Percentiles rank a stretch among this genome's conserved stretches.
phyloP scores from a whole-genome alignment of 2,329 filamentous ascomycete genomes.

The Hymenoscyphus infarciens region DNA sequence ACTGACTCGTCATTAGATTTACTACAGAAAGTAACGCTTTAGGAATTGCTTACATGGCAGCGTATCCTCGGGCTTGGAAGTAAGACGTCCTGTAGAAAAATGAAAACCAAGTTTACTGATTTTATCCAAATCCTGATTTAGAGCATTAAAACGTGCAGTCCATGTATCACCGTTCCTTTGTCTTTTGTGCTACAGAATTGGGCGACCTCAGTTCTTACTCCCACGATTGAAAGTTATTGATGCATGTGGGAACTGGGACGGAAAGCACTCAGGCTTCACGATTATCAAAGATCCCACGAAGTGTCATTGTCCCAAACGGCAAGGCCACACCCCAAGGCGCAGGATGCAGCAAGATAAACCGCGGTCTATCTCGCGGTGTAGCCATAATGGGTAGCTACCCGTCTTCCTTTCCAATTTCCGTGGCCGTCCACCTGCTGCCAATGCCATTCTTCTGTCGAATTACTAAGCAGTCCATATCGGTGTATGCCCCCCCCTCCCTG shows the following conservation, averaged over 20 bases:
- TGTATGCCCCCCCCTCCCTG: slow-evolving; percentile 12
- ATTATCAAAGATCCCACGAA: slow-evolving; percentile 5
- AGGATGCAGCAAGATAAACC: slow-evolving; percentile 4
- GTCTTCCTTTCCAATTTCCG: slow-evolving; percentile 16
- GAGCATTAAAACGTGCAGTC: slow-evolving; percentile 23
- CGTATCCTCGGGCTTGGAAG: slow-evolving; percentile 18
- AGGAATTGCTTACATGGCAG: slow-evolving; percentile 7
- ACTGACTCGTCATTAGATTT: slow-evolving; percentile 42
- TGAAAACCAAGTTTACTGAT: slow-evolving; percentile 17
- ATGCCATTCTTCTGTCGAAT: slow-evolving; percentile 16
- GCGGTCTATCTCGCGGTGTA: slow-evolving; percentile 13
- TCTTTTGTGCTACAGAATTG: slow-evolving; percentile 16
- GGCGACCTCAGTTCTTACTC: slow-evolving; percentile 8
- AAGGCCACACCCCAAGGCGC: not conserved
- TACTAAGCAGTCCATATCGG: slow-evolving; percentile 9
- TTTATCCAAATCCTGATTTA: slow-evolving; percentile 25
- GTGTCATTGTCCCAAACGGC: not conserved
- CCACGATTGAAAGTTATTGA: slow-evolving; percentile 12
- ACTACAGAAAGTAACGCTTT: slow-evolving; percentile 49
- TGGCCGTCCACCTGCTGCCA: slow-evolving; percentile 8
- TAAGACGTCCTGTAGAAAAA: slow-evolving; percentile 22
- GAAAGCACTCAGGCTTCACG: slow-evolving; percentile 12
- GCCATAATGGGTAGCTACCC: slow-evolving; percentile 21
- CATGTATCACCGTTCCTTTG: slow-evolving; percentile 21
- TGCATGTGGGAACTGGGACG: slow-evolving; percentile 4